phyloP scores from a whole-genome alignment of 768 basidiomycete genomes.

The Myochromella boudieri region DNA sequence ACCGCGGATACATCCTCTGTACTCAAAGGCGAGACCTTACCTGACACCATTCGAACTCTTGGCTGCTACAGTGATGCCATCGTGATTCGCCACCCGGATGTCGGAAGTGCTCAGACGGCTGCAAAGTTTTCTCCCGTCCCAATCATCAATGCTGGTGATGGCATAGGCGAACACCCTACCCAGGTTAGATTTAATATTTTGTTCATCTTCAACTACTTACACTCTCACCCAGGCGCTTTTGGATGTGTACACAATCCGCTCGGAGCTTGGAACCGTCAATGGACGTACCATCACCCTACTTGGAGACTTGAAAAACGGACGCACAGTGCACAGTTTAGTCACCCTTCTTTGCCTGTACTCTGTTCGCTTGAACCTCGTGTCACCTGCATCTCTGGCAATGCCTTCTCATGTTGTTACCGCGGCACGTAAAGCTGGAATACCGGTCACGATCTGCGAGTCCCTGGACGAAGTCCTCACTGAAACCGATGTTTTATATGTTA shows the following conservation, averaged over 20 bases:
- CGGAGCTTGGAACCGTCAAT: constrained; percentile 96
- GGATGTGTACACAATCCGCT: constrained; percentile 93
- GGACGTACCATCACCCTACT: constrained; percentile 90
- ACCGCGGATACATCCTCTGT: constrained; percentile 83
- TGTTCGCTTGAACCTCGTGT: constrained; percentile 93
- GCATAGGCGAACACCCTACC: constrained; percentile 95
- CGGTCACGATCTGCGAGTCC: constrained; percentile 79
- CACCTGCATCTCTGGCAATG: constrained; percentile 86
- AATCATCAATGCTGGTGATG: constrained; percentile 95
- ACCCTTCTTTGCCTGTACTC: constrained; percentile 89
- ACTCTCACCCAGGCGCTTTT: constrained; percentile 61
- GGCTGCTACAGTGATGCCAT: constrained; percentile 95
- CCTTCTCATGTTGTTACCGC: constrained; percentile 80
- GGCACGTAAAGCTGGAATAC: constrained; percentile 81
- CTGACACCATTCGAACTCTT: constrained; percentile 91
- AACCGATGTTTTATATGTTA: constrained; percentile 97
- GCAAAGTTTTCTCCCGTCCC: constrained; percentile 96
- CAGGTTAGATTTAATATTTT: constrained; percentile 55
- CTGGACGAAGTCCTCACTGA: constrained; percentile 88
- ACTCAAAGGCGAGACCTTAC: constrained; percentile 88
- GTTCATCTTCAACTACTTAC: constrained; percentile 4
- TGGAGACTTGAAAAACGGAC: constrained; percentile 96
- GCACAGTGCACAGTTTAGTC: constrained; percentile 96
- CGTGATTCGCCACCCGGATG: constrained; percentile 90
- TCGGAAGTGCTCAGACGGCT: constrained; percentile 93